Evolutionary conservation across 305 asterid species (phyloP).

Genomic region (Lippia alba): DNA sequence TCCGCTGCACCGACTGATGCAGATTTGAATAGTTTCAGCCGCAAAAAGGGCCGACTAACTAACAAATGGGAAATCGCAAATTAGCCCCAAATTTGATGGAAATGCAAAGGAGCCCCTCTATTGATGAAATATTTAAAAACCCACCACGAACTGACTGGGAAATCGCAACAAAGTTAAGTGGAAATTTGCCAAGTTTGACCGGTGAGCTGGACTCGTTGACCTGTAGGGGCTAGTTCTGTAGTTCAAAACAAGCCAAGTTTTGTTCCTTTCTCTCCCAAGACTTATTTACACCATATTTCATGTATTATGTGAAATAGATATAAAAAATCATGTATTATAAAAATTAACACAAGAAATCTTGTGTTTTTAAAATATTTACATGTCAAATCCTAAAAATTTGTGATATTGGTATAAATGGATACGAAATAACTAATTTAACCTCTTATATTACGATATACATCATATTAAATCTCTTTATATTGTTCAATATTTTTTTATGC

Average conservation of each 20-base stretch:
- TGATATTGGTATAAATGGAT: too few relatives aligned
- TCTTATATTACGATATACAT: too few relatives aligned
- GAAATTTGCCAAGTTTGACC: neutral
- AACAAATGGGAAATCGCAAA: neutral
- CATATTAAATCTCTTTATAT: too few relatives aligned
- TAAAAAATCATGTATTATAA: too few relatives aligned
- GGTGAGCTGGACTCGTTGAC: neutral
- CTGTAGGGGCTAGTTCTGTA: neutral
- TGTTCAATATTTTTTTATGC: too few relatives aligned
- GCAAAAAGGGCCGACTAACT: conserved; percentile 13
- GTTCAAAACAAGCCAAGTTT: neutral
- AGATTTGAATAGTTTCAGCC: neutral
- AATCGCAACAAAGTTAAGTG: neutral
- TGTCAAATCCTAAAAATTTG: too few relatives aligned
- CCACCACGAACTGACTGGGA: neutral
- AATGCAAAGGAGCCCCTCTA: neutral
- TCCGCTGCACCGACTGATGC: neutral
- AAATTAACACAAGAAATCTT: too few relatives aligned
- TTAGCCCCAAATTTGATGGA: neutral
- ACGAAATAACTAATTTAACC: too few relatives aligned
- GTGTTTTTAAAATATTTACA: too few relatives aligned
- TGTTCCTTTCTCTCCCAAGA: too few relatives aligned
- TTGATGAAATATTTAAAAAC: neutral
- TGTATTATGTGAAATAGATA: too few relatives aligned
- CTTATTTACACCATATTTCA: too few relatives aligned